Evolutionary conservation across 2,329 filamentous ascomycete genomes (phyloP).

Genomic region (Diaporthe longicolla): DNA sequence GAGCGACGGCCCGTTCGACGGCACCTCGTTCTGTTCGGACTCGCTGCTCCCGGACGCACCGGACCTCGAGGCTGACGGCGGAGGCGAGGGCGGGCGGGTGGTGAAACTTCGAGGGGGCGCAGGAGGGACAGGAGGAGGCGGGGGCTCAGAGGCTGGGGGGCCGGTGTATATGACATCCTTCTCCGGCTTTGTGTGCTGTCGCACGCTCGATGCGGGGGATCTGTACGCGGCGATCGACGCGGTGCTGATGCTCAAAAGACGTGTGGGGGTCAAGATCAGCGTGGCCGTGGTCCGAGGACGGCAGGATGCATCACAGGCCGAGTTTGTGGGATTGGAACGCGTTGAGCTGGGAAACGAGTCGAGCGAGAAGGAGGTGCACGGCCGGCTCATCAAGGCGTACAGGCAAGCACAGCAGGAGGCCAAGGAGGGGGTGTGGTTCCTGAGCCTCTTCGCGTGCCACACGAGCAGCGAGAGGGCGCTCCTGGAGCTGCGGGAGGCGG

Average conservation of each 20-base stretch:
- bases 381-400: not conserved
- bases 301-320: not conserved
- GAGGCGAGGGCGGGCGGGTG: not conserved
- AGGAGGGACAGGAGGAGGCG: not conserved
- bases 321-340: not conserved
- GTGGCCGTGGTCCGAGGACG: not conserved
- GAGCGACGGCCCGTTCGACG: constrained; percentile 10
- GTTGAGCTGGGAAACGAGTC: not conserved
- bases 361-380: not conserved
- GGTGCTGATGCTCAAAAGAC: constrained; percentile 10
- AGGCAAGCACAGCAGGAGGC: not conserved
- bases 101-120: constrained; percentile 24
- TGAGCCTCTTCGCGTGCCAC: constrained; percentile 11
- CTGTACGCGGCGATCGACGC: constrained; percentile 38
- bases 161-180: not conserved
- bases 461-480: not conserved
- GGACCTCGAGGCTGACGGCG: not conserved
- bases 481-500: not conserved
- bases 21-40: constrained; percentile 18
- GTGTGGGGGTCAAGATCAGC: not conserved
- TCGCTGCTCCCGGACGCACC: constrained; percentile 6
- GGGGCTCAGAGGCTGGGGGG: not conserved
- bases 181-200: constrained; percentile 7
- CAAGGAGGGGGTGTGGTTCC: not conserved
- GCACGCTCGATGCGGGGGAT: not conserved